phyloP scores from a whole-genome alignment of 2,329 filamentous ascomycete species.

The Elsinoe ampelina region DNA sequence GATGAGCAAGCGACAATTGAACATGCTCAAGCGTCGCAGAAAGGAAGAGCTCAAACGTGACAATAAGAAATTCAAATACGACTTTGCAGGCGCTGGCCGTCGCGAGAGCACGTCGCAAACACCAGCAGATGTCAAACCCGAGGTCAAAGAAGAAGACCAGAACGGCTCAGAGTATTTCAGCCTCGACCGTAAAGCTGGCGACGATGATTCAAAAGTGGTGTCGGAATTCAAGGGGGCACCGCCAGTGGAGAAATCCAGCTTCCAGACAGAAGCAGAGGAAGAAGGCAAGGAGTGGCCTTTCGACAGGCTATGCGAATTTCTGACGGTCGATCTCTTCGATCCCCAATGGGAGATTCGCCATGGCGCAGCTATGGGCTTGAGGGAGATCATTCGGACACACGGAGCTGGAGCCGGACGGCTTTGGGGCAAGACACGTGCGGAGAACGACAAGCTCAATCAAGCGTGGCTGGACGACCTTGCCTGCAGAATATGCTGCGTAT shows the following conservation, averaged over 20 bases:
- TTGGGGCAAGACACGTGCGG: constrained; percentile 56
- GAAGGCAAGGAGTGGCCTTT: constrained; percentile 87
- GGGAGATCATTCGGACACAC: constrained; percentile 87
- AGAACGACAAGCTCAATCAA: constrained; percentile 74
- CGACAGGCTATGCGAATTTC: constrained; percentile 84
- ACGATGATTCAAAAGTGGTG: constrained; percentile 86
- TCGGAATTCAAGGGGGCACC: constrained; percentile 87
- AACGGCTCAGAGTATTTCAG: constrained; percentile 72
- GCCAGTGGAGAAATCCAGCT: constrained; percentile 72
- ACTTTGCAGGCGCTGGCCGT: constrained; percentile 56
- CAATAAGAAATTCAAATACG: constrained; percentile 69
- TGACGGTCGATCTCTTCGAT: constrained; percentile 90
- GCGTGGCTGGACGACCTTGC: constrained; percentile 89
- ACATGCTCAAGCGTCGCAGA: constrained; percentile 86
- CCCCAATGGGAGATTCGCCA: constrained; percentile 91
- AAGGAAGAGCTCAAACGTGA: constrained; percentile 85
- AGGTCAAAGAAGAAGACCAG: constrained; percentile 49
- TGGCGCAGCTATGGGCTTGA: constrained; percentile 87
- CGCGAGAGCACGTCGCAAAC: constrained; percentile 49
- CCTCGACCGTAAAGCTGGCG: constrained; percentile 65
- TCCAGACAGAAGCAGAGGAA: constrained; percentile 67
- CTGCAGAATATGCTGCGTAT: constrained; percentile 87
- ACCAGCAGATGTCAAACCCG: constrained; percentile 49
- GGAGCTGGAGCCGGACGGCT: constrained; percentile 76
- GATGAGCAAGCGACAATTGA: constrained; percentile 86